Percentiles rank a stretch among this genome's conserved stretches.
Conservation (phyloP, 1,284 basidiomycete genomes). For the Vanrija sp. region DNA sequence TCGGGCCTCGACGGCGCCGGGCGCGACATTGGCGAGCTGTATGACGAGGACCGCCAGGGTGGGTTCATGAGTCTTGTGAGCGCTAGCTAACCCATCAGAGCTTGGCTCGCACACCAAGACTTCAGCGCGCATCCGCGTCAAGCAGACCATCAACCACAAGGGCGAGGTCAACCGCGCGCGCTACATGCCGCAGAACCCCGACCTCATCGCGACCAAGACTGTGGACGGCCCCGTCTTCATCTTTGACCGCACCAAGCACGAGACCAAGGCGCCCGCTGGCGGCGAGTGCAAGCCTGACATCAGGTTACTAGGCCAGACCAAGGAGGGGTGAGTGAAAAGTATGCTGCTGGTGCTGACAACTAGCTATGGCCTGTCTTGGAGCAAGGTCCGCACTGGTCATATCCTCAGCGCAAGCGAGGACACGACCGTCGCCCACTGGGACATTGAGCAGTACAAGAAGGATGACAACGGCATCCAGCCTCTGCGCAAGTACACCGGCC, state of each 20-base stretch:
- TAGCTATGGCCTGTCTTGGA: constrained; percentile 93
- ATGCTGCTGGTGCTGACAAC: constrained; percentile 5
- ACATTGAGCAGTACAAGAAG: constrained; percentile 85
- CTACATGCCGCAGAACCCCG: constrained; percentile 98
- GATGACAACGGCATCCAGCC: constrained; percentile 74
- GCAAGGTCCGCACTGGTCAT: constrained; percentile 73
- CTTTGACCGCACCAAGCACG: constrained; percentile 96
- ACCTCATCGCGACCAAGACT: constrained; percentile 92
- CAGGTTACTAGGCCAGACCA: constrained; percentile 77
- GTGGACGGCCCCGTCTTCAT: constrained; percentile 85
- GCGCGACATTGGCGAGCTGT: constrained; percentile 69
- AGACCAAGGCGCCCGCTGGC: constrained; percentile 80
- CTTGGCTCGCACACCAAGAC: constrained; percentile 78
- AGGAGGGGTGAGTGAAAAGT: constrained; percentile 71
- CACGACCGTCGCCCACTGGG: constrained; percentile 95
- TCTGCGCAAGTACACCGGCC: constrained; percentile 75
- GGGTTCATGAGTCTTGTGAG: constrained; percentile 14
- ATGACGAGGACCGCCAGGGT: constrained; percentile 86
- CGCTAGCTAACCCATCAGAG: constrained; percentile 53
- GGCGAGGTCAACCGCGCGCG: constrained; percentile 96
- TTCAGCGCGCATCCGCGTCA: constrained; percentile 76
- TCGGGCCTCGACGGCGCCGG: constrained; percentile 54
- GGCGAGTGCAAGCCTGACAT: constrained; percentile 90
- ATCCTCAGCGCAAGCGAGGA: constrained; percentile 92
- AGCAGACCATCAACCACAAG: constrained; percentile 91